Conservation (phyloP, 306 rosid species). For the Herpetospermum pedunculosum region DNA sequence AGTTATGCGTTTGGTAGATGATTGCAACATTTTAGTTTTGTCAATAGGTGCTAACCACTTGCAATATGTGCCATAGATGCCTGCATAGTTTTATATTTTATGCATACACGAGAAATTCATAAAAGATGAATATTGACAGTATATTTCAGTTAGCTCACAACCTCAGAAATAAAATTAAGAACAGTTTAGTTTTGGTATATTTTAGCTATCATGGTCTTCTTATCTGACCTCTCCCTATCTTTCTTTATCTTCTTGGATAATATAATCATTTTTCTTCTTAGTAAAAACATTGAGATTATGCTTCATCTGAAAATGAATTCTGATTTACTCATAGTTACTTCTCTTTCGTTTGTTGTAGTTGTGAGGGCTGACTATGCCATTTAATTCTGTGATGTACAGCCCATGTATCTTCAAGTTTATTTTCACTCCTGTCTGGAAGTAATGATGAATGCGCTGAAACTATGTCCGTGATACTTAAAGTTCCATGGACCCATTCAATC, state of each 20-base stretch:
- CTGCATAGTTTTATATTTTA: not conserved
- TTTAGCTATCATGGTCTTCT: not conserved
- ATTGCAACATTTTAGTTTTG: not conserved
- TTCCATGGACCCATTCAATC: conserved; percentile 77
- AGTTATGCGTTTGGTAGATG: conserved; percentile 13
- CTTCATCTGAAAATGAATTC: not conserved
- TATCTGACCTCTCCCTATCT: not conserved
- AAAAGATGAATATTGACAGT: not conserved
- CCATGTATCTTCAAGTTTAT: conserved; percentile 31
- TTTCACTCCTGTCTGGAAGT: conserved; percentile 23
- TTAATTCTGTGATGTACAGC: conserved; percentile 12
- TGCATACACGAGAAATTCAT: not conserved
- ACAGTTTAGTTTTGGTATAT: not conserved
- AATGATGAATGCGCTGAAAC: conserved; percentile 27
- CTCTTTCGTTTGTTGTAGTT: not conserved
- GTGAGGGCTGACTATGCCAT: conserved; percentile 17
- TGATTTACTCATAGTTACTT: not conserved
- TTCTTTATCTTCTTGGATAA: not conserved
- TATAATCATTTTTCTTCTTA: not conserved
- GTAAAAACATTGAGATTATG: not conserved
- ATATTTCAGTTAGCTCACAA: not conserved
- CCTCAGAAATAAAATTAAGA: not conserved
- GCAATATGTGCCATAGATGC: not conserved
- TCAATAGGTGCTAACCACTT: not conserved
- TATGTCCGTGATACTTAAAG: conserved; percentile 41